Percentiles rank a stretch among this genome's conserved stretches.
These are phyloP conservation scores for Albizia julibrissin DNA, from an alignment of 306 rosid genomes.

Conservation along the genomic window DNA sequence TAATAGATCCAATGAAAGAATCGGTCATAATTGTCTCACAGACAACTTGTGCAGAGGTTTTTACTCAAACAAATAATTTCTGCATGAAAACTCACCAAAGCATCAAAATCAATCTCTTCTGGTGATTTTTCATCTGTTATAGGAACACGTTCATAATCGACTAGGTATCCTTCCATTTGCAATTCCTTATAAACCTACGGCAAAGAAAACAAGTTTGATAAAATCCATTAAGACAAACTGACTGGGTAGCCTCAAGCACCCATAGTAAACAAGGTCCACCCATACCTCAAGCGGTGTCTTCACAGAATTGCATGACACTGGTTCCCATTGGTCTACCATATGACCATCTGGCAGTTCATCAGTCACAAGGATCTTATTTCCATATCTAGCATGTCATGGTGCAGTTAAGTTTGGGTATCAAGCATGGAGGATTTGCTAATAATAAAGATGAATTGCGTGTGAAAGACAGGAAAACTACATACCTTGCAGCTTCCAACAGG, in stretches of 20 bases:
- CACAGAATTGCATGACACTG: conserved; percentile 68
- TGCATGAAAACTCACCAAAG: conserved; percentile 62
- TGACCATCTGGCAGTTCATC: conserved; percentile 98
- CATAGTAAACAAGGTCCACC: conserved; percentile 25
- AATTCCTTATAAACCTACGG: conserved; percentile 80
- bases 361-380: conserved; percentile 89
- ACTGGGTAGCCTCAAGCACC: conserved; percentile 19
- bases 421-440: conserved; percentile 15
- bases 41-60: conserved; percentile 17
- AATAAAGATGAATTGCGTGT: neutral
- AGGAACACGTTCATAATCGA: conserved; percentile 94
- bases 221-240: conserved; percentile 28
- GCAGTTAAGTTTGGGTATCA: conserved; percentile 36
- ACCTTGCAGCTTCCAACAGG: conserved; percentile 84
- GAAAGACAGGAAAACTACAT: conserved; percentile 9
- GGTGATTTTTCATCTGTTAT: conserved; percentile 95
- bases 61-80: conserved; percentile 5
- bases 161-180: conserved; percentile 76
- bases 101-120: conserved; percentile 83
- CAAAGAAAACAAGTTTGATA: conserved; percentile 35
- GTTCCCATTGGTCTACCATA: conserved; percentile 99
- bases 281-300: conserved; percentile 85
- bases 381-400: conserved; percentile 64
- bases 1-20: conserved; percentile 12
- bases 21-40: conserved; percentile 21